Percentiles rank a stretch among this genome's conserved stretches.
Conservation (phyloP, 2,329 filamentous ascomycete species). For the Knufia petricola region DNA sequence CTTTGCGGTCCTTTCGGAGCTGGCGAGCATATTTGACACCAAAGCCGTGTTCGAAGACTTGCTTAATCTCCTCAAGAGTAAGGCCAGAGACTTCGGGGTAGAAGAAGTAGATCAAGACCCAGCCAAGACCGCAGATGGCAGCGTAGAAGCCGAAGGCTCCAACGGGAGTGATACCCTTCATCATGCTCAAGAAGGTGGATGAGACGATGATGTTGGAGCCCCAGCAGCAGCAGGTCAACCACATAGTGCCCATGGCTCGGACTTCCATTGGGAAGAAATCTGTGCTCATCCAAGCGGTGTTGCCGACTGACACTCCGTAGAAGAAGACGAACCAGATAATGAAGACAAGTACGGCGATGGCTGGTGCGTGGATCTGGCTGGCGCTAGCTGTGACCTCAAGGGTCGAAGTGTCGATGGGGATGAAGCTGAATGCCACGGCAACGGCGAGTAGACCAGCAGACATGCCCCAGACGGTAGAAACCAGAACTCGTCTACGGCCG, state of each 20-base stretch:
- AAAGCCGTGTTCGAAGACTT: constrained; percentile 44
- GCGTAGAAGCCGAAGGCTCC: constrained; percentile 46
- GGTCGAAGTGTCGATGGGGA: constrained; percentile 37
- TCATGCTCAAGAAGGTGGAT: constrained; percentile 42
- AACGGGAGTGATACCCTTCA: constrained; percentile 41
- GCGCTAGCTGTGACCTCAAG: constrained; percentile 29
- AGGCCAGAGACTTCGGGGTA: constrained; percentile 13
- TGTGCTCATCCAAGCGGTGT: constrained; percentile 41
- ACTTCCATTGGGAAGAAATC: constrained; percentile 43
- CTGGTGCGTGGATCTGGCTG: constrained; percentile 26
- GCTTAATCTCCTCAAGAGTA: constrained; percentile 26
- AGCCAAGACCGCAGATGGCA: constrained; percentile 40
- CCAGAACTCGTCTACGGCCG: constrained; percentile 38
- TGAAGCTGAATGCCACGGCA: constrained; percentile 39
- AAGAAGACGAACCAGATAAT: constrained; percentile 39
- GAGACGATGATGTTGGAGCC: constrained; percentile 42
- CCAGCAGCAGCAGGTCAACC: constrained; percentile 41
- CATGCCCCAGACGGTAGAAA: constrained; percentile 40
- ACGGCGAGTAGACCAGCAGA: constrained; percentile 33
- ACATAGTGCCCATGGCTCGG: constrained; percentile 41
- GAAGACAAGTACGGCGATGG: constrained; percentile 34
- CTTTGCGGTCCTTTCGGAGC: constrained; percentile 30
- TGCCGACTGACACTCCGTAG: constrained; percentile 40
- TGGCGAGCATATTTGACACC: constrained; percentile 36
- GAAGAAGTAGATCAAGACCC: constrained; percentile 19